These are phyloP conservation scores for Isabelozyma gotoi DNA, from an alignment of 805 yeast genomes.

Conservation along the genomic window DNA sequence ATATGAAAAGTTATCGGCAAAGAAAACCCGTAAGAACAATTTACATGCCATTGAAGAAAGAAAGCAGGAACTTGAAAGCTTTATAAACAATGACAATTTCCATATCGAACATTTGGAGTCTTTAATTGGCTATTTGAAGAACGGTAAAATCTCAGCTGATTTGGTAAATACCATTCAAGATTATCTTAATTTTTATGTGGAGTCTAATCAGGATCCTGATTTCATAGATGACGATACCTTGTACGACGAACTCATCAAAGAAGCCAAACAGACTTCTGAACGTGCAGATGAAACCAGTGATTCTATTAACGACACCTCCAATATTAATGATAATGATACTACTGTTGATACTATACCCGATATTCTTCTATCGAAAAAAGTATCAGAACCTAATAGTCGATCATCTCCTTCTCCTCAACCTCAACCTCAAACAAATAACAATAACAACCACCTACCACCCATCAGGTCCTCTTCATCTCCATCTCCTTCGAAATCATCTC, in stretches of 20 bases:
- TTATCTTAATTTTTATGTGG: constrained; percentile 37
- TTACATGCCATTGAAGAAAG: constrained; percentile 35
- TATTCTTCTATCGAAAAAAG: neutral
- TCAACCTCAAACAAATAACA: neutral
- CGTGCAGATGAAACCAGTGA: neutral
- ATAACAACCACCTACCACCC: too few relatives aligned
- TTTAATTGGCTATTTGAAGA: constrained; percentile 28
- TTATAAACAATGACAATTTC: constrained; percentile 30
- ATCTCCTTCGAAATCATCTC: neutral
- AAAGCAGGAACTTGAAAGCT: constrained; percentile 38
- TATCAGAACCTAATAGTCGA: neutral
- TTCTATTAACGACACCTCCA: neutral
- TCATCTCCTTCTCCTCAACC: constrained; percentile 1
- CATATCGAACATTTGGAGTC: constrained; percentile 36
- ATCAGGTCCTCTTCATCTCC: neutral
- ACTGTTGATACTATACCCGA: neutral
- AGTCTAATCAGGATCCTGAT: constrained; percentile 38
- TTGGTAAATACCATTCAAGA: constrained; percentile 36
- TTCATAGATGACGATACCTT: constrained; percentile 37
- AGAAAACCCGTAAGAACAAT: constrained; percentile 39
- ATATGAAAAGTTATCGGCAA: constrained; percentile 38
- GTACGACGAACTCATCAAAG: constrained; percentile 41
- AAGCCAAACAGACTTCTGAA: constrained; percentile 11
- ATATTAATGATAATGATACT: neutral
- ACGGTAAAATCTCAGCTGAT: constrained; percentile 23